These are phyloP conservation scores for Mortierella sp. DNA, from an alignment of 371 early-diverging fungal species.

Conservation along the genomic window DNA sequence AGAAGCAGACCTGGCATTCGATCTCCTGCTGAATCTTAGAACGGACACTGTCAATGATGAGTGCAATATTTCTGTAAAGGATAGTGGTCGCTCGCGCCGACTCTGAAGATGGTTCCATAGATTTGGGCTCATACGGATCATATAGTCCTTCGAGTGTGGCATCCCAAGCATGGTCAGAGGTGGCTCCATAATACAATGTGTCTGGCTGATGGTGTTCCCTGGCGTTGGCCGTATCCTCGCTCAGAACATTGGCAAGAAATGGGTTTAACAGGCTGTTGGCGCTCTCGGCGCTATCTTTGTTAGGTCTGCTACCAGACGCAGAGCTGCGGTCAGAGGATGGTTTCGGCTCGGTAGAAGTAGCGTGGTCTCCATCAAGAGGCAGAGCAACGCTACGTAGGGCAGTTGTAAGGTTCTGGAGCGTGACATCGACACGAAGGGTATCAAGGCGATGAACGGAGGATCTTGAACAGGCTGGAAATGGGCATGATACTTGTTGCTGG, in stretches of 20 bases:
- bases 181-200: slow-evolving; percentile 18
- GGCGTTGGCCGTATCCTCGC: slow-evolving; percentile 17
- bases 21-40: slow-evolving; percentile 53
- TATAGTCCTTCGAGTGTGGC: slow-evolving; percentile 22
- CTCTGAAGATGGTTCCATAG: too few species aligned
- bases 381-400: slow-evolving; percentile 19
- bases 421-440: slow-evolving; percentile 41
- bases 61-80: slow-evolving; percentile 21
- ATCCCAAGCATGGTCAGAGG: slow-evolving; percentile 13
- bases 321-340: background rate
- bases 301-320: background rate
- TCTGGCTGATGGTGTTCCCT: slow-evolving; percentile 24
- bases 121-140: slow-evolving; percentile 16
- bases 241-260: slow-evolving; percentile 12
- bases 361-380: background rate
- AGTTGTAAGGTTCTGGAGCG: slow-evolving; percentile 38
- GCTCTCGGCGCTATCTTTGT: background rate
- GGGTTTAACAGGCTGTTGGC: background rate
- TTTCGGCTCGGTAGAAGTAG: too few species aligned
- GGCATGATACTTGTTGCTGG: slow-evolving; percentile 27
- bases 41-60: slow-evolving; percentile 23
- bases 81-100: background rate
- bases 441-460: slow-evolving; percentile 51
- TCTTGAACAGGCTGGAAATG: slow-evolving; percentile 30
- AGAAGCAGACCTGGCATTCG: slow-evolving; percentile 70